These are phyloP conservation scores for Rhinocladiella similis DNA, from an alignment of 2,329 filamentous ascomycete genomes.

Conservation along the genomic window DNA sequence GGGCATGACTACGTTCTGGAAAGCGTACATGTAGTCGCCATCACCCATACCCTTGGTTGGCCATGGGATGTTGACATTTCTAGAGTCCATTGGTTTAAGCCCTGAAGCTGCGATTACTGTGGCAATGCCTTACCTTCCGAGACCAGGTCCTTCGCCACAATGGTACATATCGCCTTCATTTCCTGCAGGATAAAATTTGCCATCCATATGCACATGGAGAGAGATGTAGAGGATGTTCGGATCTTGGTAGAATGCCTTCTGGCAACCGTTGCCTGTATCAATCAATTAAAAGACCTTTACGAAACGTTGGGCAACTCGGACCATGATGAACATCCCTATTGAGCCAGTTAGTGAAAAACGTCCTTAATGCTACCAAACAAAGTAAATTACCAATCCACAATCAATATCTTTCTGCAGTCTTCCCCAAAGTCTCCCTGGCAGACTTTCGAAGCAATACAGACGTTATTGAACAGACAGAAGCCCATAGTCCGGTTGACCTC, in stretches of 20 bases:
- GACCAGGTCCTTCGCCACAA: conserved; percentile 57
- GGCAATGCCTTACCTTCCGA: conserved; percentile 51
- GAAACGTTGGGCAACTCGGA: conserved; percentile 23
- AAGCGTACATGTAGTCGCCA: conserved; percentile 92
- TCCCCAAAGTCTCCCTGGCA: conserved; percentile 82
- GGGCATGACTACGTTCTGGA: conserved; percentile 94
- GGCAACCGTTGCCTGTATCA: conserved; percentile 86
- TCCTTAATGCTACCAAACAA: not conserved
- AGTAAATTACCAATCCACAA: conserved; percentile 82
- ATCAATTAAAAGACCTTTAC: conserved; percentile 4
- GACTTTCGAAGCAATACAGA: conserved; percentile 84
- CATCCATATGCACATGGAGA: conserved; percentile 82
- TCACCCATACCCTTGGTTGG: conserved; percentile 79
- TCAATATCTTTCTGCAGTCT: conserved; percentile 80
- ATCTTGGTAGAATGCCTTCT: conserved; percentile 93
- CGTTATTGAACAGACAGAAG: conserved; percentile 98
- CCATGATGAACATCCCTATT: conserved; percentile 66
- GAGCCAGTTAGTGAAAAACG: not conserved
- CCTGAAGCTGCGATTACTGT: conserved; percentile 16
- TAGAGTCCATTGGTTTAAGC: conserved; percentile 25
- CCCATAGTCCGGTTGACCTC: conserved; percentile 84
- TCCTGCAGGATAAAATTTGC: conserved; percentile 76
- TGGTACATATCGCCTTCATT: conserved; percentile 60
- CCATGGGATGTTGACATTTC: conserved; percentile 71
- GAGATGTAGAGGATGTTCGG: conserved; percentile 96